Evolutionary conservation across 2,329 filamentous ascomycete genomes (phyloP).

Genomic region (Beauveria asiatica): DNA sequence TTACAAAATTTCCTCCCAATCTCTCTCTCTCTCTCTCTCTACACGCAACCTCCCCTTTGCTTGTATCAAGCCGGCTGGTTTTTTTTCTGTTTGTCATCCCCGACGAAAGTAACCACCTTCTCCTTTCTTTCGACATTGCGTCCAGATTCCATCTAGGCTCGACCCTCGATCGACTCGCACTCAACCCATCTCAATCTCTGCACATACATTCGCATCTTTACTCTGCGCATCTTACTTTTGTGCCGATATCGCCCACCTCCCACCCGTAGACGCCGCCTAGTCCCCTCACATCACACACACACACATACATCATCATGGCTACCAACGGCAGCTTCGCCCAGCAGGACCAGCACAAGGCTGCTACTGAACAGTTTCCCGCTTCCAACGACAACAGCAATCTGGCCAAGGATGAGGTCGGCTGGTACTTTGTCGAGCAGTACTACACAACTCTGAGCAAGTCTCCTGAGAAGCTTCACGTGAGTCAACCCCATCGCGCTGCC

Average conservation of each 20-base stretch:
- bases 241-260: conserved; percentile 8
- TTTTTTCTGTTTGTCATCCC: conserved; percentile 12
- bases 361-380: conserved; percentile 30
- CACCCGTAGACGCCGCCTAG: conserved; percentile 1
- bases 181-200: neutral
- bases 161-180: neutral
- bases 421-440: conserved; percentile 99
- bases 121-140: conserved; percentile 1
- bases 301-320: conserved; percentile 35
- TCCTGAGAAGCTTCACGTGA: conserved; percentile 81
- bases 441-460: conserved; percentile 94
- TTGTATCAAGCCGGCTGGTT: conserved; percentile 7
- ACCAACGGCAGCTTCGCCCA: conserved; percentile 47
- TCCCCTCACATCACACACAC: conserved; percentile 11
- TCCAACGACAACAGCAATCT: conserved; percentile 37
- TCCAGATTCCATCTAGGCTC: neutral
- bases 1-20: conserved; percentile 7
- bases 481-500: conserved; percentile 20
- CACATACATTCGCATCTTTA: neutral
- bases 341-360: conserved; percentile 33
- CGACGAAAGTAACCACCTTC: neutral
- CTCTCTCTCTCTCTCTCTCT: conserved; percentile 11
- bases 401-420: conserved; percentile 90
- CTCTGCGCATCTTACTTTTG: neutral
- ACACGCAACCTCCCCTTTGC: conserved; percentile 2